A percentile compares a stretch with the other conserved stretches of the same genome.
phyloP scores from a whole-genome alignment of 2,329 filamentous ascomycete species.

The Pseudogymnoascus sp. region DNA sequence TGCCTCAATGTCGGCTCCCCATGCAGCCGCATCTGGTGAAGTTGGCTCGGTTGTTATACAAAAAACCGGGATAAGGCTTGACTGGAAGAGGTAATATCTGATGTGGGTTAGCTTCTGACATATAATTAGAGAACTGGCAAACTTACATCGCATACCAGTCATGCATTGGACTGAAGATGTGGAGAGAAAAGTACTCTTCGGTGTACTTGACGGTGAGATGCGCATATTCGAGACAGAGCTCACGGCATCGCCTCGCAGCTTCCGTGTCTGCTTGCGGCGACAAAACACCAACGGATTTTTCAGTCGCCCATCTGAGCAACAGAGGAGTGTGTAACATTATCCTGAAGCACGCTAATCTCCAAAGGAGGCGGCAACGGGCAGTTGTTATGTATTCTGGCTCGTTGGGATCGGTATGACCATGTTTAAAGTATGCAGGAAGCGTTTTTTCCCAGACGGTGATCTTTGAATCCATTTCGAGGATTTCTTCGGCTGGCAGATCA shows the following conservation, averaged over 20 bases:
- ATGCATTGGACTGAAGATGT: conserved; percentile 25
- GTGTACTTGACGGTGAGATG: conserved; percentile 27
- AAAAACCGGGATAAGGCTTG: conserved; percentile 28
- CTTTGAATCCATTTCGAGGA: conserved; percentile 28
- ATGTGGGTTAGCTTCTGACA: conserved; percentile 5
- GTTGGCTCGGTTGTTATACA: conserved; percentile 13
- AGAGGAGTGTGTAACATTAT: not conserved
- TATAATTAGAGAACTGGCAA: not conserved
- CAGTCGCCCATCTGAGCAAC: conserved; percentile 4
- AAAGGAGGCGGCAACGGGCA: not conserved
- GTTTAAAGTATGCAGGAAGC: conserved; percentile 24
- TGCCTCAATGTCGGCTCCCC: conserved; percentile 6
- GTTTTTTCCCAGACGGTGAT: conserved; percentile 25
- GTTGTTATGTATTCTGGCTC: conserved; percentile 15
- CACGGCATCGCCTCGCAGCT: conserved; percentile 14
- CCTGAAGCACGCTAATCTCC: conserved; percentile 3
- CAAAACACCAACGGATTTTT: not conserved
- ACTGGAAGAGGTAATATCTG: conserved; percentile 33
- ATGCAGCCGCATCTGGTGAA: conserved; percentile 1
- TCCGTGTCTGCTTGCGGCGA: not conserved
- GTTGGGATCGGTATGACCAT: conserved; percentile 7
- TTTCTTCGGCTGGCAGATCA: conserved; percentile 21
- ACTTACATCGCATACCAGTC: conserved; percentile 27
- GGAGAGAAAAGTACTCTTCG: conserved; percentile 24
- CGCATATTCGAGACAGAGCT: conserved; percentile 29